Base-by-base conservation (phyloP, 495 filamentous ascomycete species). In the Penicillium angulare region DNA sequence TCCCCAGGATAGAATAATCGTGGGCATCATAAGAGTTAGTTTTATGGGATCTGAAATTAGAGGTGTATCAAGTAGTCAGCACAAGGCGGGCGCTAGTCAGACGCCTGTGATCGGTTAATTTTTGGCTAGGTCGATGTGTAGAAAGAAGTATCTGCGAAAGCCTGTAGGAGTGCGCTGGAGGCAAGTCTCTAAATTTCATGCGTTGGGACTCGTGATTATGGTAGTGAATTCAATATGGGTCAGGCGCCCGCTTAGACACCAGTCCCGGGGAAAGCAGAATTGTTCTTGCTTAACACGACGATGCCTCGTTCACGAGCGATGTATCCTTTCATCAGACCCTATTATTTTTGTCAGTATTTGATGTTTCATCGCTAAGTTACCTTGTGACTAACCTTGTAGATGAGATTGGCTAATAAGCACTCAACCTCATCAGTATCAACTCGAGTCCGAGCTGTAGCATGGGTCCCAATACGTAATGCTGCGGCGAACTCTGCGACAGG, bases 241-340 rank as follows among this genome's bases (percentile, higher is more conserved):
- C 8, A 21, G 8, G 21, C n/a, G n/a, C n/a, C n/a, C n/a, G n/a
- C n/a, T 41, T 82, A 96, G 42, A 97, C 85, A 10, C 88, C 88
- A 5, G 93, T 98, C n/a, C 92, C 93, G 1, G 93, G 93, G 64
- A 98, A 98, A 3, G 92, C 92, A 27, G 60, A 59, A 35, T 89
- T 89, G 18, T 73, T 83, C 66, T 95, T 96, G 67, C 88, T 96
- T 49, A 98, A 72, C 24, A 98, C 93, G 16, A 97, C 86, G 43
- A 86, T 89, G 47, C 88, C 88, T 39, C 85, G 83, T 44, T 95
- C 92, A 49, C 91, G 89, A 23, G 90, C 83, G 53, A 98, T 97
- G 72, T 98, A 98, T 45, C 93, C 93, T 72, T 97, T 98, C 86
- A 97, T 95, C 12, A 93, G 77, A 47, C 87, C 86, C 90, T 98